Percentiles rank a stretch among this genome's conserved stretches.
These are phyloP conservation scores for Apiospora saccharicola DNA, from an alignment of 2,329 filamentous ascomycete genomes.

Conservation along the genomic window DNA sequence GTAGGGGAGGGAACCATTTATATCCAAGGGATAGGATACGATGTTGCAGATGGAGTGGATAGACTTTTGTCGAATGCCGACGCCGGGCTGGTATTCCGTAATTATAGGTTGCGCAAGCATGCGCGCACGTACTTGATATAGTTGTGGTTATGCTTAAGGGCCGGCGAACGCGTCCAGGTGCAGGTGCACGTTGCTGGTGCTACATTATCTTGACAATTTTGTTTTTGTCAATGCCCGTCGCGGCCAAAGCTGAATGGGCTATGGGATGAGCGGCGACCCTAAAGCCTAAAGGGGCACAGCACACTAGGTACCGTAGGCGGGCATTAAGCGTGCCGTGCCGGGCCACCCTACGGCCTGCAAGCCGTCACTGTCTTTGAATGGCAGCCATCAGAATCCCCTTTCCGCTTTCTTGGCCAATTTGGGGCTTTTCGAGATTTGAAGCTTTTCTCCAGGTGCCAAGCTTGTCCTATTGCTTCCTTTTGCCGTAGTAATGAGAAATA, in stretches of 20 bases:
- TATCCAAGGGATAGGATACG: neutral
- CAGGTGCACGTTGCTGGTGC: too few relatives aligned
- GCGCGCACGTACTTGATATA: neutral
- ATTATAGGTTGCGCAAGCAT: neutral
- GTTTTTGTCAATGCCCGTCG: neutral
- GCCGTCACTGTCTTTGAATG: neutral
- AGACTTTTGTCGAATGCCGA: neutral
- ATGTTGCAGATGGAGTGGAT: neutral
- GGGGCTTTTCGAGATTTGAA: neutral
- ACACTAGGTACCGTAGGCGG: neutral
- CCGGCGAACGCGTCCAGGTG: too few relatives aligned
- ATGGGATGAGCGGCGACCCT: neutral
- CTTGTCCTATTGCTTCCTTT: neutral
- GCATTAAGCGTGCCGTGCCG: neutral
- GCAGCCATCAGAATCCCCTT: neutral
- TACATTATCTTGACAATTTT: neutral
- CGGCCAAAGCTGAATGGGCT: neutral
- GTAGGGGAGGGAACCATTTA: neutral
- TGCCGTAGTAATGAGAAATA: neutral
- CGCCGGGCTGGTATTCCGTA: neutral
- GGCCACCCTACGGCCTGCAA: neutral
- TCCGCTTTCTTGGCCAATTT: conserved; percentile 9
- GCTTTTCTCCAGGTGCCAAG: too few relatives aligned
- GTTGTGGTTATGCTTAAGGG: neutral
- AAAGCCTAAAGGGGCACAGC: neutral